These are phyloP conservation scores for Hsuehochloa calcarea DNA, from an alignment of 176 grass and related monocot genomes.

Conservation along the genomic window DNA sequence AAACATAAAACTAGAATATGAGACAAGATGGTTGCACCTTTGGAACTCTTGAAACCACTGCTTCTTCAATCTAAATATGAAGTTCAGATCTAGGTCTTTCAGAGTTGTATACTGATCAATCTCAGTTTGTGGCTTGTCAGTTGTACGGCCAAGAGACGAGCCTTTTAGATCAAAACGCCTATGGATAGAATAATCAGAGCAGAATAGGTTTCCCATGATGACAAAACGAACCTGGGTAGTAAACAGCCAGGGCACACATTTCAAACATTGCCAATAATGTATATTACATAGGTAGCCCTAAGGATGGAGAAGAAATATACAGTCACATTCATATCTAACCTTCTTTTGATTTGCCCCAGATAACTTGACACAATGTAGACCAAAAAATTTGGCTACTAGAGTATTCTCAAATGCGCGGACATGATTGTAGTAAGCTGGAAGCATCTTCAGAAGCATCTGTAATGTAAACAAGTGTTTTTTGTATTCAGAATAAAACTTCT, in stretches of 20 bases:
- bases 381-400: conserved; percentile 91
- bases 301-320: conserved; percentile 30
- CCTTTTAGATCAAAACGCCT: conserved; percentile 99
- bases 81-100: conserved; percentile 98
- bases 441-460: conserved; percentile 97
- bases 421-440: conserved; percentile 97
- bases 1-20: not conserved
- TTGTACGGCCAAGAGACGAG: conserved; percentile 89
- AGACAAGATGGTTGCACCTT: conserved; percentile 53
- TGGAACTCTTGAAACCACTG: conserved; percentile 93
- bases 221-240: conserved; percentile 90
- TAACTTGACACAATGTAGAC: conserved; percentile 94
- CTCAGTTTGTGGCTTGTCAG: conserved; percentile 84
- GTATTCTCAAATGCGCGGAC: conserved; percentile 80
- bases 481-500: not conserved
- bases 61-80: conserved; percentile 88
- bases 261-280: not conserved
- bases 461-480: conserved; percentile 16
- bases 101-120: conserved; percentile 94
- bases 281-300: not conserved
- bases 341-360: conserved; percentile 88
- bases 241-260: conserved; percentile 30
- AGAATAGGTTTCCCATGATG: conserved; percentile 98
- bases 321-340: conserved; percentile 51
- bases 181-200: conserved; percentile 74